These are phyloP conservation scores for Eucalyptus leucophloia DNA, from an alignment of 345 rosid genomes.

Conservation along the genomic window DNA sequence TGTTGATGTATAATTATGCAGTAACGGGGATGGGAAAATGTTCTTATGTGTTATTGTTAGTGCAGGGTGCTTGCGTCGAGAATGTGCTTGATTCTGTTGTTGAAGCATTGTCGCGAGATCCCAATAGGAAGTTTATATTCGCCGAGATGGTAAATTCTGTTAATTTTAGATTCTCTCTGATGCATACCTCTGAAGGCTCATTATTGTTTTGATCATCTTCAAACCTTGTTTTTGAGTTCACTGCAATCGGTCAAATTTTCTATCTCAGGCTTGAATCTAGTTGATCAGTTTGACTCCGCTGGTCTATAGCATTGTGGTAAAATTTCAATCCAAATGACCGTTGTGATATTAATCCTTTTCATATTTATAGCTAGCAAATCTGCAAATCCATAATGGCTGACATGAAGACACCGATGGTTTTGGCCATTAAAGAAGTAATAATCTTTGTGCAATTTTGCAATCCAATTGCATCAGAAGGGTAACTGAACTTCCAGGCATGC, in stretches of 20 bases:
- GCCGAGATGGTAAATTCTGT: conserved; percentile 59
- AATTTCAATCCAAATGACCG: background rate
- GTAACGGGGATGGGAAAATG: background rate
- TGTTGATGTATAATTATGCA: background rate
- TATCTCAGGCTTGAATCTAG: background rate
- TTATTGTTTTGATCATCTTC: background rate
- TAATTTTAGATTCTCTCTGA: background rate
- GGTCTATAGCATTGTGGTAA: background rate
- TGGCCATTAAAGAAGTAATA: background rate
- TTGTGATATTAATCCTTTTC: background rate
- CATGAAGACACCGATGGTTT: background rate
- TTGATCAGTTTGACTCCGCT: background rate
- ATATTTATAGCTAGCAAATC: background rate
- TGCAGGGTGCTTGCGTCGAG: conserved; percentile 75
- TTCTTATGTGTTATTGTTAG: background rate
- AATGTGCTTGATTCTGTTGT: conserved; percentile 71
- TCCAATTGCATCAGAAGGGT: background rate
- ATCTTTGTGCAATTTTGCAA: background rate
- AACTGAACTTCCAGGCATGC: background rate
- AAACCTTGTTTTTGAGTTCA: background rate
- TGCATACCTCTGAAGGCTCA: background rate
- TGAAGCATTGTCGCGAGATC: conserved; percentile 51
- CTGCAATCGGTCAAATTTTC: background rate
- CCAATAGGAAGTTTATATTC: conserved; percentile 65
- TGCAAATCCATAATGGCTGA: background rate